phyloP scores from a whole-genome alignment of 169 alveolate genomes.

The Babesia ovis region DNA sequence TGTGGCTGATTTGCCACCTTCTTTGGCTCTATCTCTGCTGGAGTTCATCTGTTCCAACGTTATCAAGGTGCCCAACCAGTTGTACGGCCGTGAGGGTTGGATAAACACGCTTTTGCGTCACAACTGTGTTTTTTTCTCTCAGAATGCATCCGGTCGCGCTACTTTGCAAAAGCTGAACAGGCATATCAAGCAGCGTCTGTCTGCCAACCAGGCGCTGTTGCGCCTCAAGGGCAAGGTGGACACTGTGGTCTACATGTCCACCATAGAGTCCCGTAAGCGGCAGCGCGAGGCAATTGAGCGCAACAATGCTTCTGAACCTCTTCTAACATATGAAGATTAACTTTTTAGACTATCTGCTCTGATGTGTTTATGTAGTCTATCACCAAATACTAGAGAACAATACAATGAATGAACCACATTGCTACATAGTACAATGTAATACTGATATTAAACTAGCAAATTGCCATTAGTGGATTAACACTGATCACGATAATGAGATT shows the following conservation, averaged over 20 bases:
- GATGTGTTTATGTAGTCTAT: not conserved
- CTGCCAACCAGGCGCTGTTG: slow-evolving; percentile 60
- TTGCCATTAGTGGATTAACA: too few relatives aligned
- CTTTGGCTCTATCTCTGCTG: slow-evolving; percentile 63
- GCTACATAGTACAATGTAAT: too few relatives aligned
- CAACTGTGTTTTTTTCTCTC: slow-evolving; percentile 43
- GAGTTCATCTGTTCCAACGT: slow-evolving; percentile 55
- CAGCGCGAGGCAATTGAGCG: slow-evolving; percentile 42
- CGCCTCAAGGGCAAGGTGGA: slow-evolving; percentile 68
- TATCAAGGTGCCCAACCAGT: slow-evolving; percentile 59
- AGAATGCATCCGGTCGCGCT: slow-evolving; percentile 39
- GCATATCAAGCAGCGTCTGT: slow-evolving; percentile 35
- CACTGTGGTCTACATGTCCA: slow-evolving; percentile 56
- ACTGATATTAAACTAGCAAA: too few relatives aligned
- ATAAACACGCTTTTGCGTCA: slow-evolving; percentile 58
- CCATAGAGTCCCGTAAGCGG: slow-evolving; percentile 28
- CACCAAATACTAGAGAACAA: not conserved
- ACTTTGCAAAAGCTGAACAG: slow-evolving; percentile 48
- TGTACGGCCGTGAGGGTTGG: slow-evolving; percentile 69
- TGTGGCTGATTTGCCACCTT: slow-evolving; percentile 60
- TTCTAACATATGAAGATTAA: slow-evolving; percentile 47
- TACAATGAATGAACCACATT: too few relatives aligned
- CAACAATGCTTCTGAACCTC: slow-evolving; percentile 55
- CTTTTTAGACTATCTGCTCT: not conserved
- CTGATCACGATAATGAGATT: too few relatives aligned